These are phyloP conservation scores for Sporopachydermia quercuum DNA, from an alignment of 805 yeast genomes.

Conservation along the genomic window DNA sequence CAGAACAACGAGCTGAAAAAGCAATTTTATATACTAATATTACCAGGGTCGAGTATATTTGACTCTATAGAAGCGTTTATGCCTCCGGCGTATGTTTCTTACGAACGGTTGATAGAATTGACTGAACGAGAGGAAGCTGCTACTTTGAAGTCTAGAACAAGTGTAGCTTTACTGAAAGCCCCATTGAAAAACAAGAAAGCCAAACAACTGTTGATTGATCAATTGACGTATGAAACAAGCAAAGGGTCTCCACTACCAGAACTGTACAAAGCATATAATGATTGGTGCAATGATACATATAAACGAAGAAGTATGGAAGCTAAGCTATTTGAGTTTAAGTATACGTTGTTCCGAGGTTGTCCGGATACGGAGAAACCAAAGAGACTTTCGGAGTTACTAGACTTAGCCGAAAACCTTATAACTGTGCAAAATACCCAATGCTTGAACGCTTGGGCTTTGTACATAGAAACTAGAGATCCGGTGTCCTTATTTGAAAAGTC, in stretches of 20 bases:
- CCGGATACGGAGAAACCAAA: slow-evolving; percentile 29
- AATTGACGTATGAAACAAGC: slow-evolving; percentile 32
- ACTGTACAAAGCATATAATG: slow-evolving; percentile 41
- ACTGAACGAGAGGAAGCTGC: slow-evolving; percentile 24
- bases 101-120: slow-evolving; percentile 11
- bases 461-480: slow-evolving; percentile 58
- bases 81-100: slow-evolving; percentile 13
- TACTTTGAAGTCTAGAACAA: slow-evolving; percentile 24
- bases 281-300: slow-evolving; percentile 45
- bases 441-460: slow-evolving; percentile 55
- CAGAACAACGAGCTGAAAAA: neutral
- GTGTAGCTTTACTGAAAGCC: slow-evolving; percentile 34
- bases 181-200: slow-evolving; percentile 29
- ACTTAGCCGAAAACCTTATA: slow-evolving; percentile 50
- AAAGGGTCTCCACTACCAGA: slow-evolving; percentile 34
- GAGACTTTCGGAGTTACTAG: slow-evolving; percentile 29
- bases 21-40: slow-evolving; percentile 8
- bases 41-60: slow-evolving; percentile 17
- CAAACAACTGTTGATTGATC: slow-evolving; percentile 21
- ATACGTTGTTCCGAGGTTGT: slow-evolving; percentile 34
- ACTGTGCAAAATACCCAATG: slow-evolving; percentile 37
- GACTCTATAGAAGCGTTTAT: slow-evolving; percentile 15
- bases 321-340: slow-evolving; percentile 39
- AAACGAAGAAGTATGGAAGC: slow-evolving; percentile 46
- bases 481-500: slow-evolving; percentile 23